Conservation (phyloP, 345 rosid genomes). For the Populus nigra region DNA sequence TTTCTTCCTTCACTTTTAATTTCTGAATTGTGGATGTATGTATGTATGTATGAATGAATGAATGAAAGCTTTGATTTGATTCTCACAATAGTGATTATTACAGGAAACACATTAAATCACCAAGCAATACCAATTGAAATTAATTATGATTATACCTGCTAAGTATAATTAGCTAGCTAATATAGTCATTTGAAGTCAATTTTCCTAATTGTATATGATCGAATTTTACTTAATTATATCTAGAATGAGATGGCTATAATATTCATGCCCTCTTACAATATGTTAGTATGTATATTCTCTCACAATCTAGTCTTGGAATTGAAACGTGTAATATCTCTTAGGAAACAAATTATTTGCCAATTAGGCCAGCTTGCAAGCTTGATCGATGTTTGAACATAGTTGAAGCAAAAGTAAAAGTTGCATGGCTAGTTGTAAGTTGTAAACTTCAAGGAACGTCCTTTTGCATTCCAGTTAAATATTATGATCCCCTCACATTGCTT, state of each 20-base stretch:
- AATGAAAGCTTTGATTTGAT: background rate
- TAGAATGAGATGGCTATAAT: too few species aligned
- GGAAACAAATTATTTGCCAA: background rate
- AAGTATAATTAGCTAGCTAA: too few species aligned
- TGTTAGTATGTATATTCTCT: too few species aligned
- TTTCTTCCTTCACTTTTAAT: background rate
- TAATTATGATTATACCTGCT: too few species aligned
- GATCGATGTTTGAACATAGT: background rate
- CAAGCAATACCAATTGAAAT: background rate
- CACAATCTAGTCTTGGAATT: too few species aligned
- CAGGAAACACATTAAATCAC: background rate
- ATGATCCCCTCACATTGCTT: background rate
- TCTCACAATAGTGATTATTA: background rate
- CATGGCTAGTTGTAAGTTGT: constrained; percentile 30
- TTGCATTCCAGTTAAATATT: background rate
- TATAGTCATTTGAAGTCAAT: too few species aligned
- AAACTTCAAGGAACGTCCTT: constrained; percentile 42
- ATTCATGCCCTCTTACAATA: too few species aligned
- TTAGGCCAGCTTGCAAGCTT: background rate
- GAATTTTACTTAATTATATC: too few species aligned
- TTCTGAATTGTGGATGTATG: background rate
- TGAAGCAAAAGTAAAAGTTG: constrained; percentile 44
- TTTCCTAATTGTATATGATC: too few species aligned
- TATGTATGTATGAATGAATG: background rate
- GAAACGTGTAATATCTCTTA: too few species aligned